These are phyloP conservation scores for Sambucus nigra DNA, from an alignment of 129 eudicot species.

Conservation along the genomic window DNA sequence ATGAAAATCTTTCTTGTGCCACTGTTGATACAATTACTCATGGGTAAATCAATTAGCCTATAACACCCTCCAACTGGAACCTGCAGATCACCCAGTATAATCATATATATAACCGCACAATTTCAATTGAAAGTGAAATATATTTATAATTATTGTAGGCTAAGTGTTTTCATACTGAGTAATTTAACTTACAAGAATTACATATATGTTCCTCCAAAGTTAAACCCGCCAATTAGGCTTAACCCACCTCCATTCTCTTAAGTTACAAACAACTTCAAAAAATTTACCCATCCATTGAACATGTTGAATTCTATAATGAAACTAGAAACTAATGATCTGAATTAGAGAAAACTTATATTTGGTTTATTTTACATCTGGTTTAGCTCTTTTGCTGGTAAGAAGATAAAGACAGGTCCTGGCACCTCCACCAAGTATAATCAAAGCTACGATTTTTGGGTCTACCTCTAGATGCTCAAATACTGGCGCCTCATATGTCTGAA, in stretches of 20 bases:
- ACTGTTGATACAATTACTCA: slow-evolving; percentile 95
- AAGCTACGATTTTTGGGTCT: slow-evolving; percentile 73
- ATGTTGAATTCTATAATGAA: neutral
- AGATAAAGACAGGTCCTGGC: slow-evolving; percentile 89
- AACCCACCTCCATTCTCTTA: neutral
- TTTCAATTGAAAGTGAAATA: too few relatives aligned
- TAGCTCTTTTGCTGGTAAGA: slow-evolving; percentile 84
- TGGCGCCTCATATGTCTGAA: slow-evolving; percentile 51
- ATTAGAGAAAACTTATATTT: too few relatives aligned
- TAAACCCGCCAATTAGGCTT: neutral
- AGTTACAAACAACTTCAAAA: neutral
- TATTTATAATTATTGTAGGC: too few relatives aligned
- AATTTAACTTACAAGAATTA: too few relatives aligned
- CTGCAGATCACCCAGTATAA: slow-evolving; percentile 28
- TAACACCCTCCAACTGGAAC: slow-evolving; percentile 98
- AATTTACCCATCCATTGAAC: too few relatives aligned
- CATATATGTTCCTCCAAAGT: too few relatives aligned
- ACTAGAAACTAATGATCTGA: neutral
- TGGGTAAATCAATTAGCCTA: slow-evolving; percentile 81
- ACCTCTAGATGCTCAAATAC: slow-evolving; percentile 41
- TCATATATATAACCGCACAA: too few relatives aligned
- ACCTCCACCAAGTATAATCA: slow-evolving; percentile 86
- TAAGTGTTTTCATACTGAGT: too few relatives aligned
- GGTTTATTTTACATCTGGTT: slow-evolving; percentile 93
- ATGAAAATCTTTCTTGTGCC: slow-evolving; percentile 84